phyloP scores from a whole-genome alignment of 306 rosid species.

The Morella rubra region DNA sequence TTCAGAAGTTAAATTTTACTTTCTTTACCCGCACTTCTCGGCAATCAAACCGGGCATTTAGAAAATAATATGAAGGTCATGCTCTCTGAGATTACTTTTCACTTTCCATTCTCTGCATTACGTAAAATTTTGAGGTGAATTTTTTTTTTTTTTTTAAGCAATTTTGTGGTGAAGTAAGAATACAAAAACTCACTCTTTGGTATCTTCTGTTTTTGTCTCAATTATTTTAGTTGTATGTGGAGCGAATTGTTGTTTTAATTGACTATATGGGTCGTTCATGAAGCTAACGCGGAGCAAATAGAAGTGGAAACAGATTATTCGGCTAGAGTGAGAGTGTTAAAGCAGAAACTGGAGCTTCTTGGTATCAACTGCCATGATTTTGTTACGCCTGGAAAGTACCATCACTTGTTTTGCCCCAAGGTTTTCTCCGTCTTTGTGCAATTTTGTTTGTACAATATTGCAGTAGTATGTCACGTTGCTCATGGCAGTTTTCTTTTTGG shows the following conservation, averaged over 20 bases:
- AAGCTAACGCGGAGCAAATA: slow-evolving; percentile 34
- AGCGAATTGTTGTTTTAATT: slow-evolving; percentile 1
- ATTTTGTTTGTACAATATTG: background rate
- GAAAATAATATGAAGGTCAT: slow-evolving; percentile 3
- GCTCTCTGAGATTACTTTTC: slow-evolving; percentile 14
- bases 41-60: slow-evolving; percentile 4
- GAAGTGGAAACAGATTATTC: slow-evolving; percentile 30
- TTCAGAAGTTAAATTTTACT: background rate
- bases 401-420: slow-evolving; percentile 74
- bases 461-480: background rate
- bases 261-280: slow-evolving; percentile 24
- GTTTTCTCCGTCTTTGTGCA: slow-evolving; percentile 31
- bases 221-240: background rate
- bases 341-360: slow-evolving; percentile 64
- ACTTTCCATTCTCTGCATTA: background rate
- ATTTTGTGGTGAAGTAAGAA: background rate
- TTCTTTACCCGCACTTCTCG: slow-evolving; percentile 18
- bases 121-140: background rate
- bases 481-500: background rate
- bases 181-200: background rate
- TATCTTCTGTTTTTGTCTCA: background rate
- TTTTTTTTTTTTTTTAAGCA: too few relatives aligned
- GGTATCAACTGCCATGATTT: slow-evolving; percentile 53
- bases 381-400: slow-evolving; percentile 61
- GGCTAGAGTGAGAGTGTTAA: slow-evolving; percentile 46